These are phyloP conservation scores for Trichoderma sp. DNA, from an alignment of 2,329 filamentous ascomycete genomes.

Conservation along the genomic window DNA sequence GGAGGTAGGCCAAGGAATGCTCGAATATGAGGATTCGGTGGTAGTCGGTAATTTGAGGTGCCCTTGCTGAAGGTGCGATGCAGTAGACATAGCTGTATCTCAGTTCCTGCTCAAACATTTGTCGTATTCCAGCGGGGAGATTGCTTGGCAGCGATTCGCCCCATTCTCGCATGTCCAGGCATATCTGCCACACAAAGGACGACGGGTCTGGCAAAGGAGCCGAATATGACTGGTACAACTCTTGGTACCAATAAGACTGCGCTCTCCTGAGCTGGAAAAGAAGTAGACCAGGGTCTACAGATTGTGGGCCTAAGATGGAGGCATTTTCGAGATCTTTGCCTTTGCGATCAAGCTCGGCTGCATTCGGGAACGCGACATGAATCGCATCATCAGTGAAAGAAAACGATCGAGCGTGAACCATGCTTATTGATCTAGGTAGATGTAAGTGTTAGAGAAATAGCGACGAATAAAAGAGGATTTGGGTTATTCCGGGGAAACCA, in stretches of 20 bases:
- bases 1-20: slow-evolving; percentile 79
- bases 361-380: slow-evolving; percentile 75
- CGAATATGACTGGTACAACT: slow-evolving; percentile 78
- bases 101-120: slow-evolving; percentile 84
- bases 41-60: slow-evolving; percentile 74
- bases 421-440: slow-evolving; percentile 75
- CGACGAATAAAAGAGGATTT: background rate
- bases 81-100: slow-evolving; percentile 92
- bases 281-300: slow-evolving; percentile 71
- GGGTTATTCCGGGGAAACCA: slow-evolving; percentile 34
- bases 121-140: slow-evolving; percentile 66
- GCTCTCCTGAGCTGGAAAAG: slow-evolving; percentile 82
- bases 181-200: slow-evolving; percentile 75
- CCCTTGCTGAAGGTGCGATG: slow-evolving; percentile 76
- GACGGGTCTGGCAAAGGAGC: slow-evolving; percentile 69
- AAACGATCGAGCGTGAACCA: slow-evolving; percentile 84
- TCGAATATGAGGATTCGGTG: slow-evolving; percentile 84
- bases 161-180: slow-evolving; percentile 79
- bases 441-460: slow-evolving; percentile 31
- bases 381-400: slow-evolving; percentile 91
- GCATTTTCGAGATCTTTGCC: slow-evolving; percentile 49
- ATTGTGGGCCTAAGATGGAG: slow-evolving; percentile 51
- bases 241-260: slow-evolving; percentile 88
- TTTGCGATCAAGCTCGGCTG: slow-evolving; percentile 48
- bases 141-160: slow-evolving; percentile 72